Conservation (phyloP, 495 filamentous ascomycete species). For the Xylaria flabelliformis region DNA sequence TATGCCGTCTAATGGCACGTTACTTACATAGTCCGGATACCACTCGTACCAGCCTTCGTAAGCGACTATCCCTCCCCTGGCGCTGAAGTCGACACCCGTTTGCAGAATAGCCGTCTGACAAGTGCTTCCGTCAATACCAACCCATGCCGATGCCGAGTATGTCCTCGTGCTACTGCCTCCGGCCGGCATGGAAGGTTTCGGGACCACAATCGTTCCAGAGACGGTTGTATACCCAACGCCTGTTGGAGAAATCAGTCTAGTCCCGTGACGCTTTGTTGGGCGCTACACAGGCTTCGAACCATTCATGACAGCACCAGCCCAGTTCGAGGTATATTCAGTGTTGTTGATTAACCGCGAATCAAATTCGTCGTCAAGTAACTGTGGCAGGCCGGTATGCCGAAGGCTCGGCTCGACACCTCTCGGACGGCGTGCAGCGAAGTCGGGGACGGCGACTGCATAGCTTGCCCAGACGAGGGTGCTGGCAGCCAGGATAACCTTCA, state of each 20-base stretch:
- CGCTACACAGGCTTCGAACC: slow-evolving; percentile 30
- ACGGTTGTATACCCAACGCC: slow-evolving; percentile 59
- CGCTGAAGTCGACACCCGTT: slow-evolving; percentile 65
- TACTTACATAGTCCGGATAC: slow-evolving; percentile 55
- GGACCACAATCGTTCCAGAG: slow-evolving; percentile 62
- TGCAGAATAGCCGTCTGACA: slow-evolving; percentile 64
- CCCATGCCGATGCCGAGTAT: slow-evolving; percentile 66
- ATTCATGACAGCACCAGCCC: slow-evolving; percentile 63
- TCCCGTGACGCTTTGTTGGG: neutral
- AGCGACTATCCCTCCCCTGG: slow-evolving; percentile 39
- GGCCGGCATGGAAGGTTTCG: slow-evolving; percentile 53
- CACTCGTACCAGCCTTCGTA: slow-evolving; percentile 72
- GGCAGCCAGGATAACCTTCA: slow-evolving; percentile 33
- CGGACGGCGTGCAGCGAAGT: slow-evolving; percentile 28
- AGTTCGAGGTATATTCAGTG: slow-evolving; percentile 61
- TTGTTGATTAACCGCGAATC: slow-evolving; percentile 23
- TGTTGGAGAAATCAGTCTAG: slow-evolving; percentile 19
- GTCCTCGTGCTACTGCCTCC: slow-evolving; percentile 47
- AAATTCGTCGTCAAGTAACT: slow-evolving; percentile 27
- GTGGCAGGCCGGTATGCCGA: slow-evolving; percentile 33
- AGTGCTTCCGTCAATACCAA: slow-evolving; percentile 66
- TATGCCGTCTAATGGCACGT: neutral
- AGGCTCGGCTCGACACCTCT: slow-evolving; percentile 22
- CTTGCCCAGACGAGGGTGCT: slow-evolving; percentile 32
- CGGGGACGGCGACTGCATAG: slow-evolving; percentile 30